Base-by-base conservation (phyloP, 2,329 filamentous ascomycete genomes). In the Ascochyta pisi region DNA sequence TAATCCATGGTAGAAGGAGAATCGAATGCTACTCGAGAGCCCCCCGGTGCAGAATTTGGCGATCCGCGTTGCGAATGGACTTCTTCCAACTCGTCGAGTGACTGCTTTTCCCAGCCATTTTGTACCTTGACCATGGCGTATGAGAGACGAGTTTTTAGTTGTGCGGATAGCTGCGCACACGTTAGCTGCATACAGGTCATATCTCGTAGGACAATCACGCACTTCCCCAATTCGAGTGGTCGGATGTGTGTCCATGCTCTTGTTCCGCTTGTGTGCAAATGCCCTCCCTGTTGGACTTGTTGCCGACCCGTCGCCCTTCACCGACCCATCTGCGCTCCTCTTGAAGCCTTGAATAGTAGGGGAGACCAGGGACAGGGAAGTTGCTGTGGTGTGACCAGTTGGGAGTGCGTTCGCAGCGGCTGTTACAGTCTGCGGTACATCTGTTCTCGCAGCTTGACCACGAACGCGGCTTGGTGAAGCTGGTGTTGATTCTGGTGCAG, bases 41-140 rank as follows among this genome's bases (percentile, higher is more conserved):
- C 85, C 78, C 61, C 86, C 66, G 51, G 84, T 83, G 26, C 86
- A 83, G 54, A 82, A 78, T 74, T 83, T 83, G 44, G 88, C 82
- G 89, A 91, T 19, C 81, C 84, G 16, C 54, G 83, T 83, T 89
- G 86, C 1, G 90, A 91, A 9, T 90, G 86, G 37, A 91, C 78
- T 42, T 85, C 86, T 76, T 94, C 91, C 27, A 94, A 85, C 75
- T 94, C 90, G 51, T 89, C 87, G 54, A 95, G 86, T 16, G 86
- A 87, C 61, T 89, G 87, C 45, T 88, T 84, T 76, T 96, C 90
- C 89, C 92, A 95, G 55, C 91, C 92, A 70, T 96, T 88, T 61
- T 77, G 91, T 37, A 97, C 90, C 76, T 96, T 97, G 71, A 96
- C 84, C 84, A 96, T 95, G 62, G 94, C 94, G 75, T 97, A 97